Base-by-base conservation (phyloP, 179 eudicot species). In the Amaranthus tricolor region DNA sequence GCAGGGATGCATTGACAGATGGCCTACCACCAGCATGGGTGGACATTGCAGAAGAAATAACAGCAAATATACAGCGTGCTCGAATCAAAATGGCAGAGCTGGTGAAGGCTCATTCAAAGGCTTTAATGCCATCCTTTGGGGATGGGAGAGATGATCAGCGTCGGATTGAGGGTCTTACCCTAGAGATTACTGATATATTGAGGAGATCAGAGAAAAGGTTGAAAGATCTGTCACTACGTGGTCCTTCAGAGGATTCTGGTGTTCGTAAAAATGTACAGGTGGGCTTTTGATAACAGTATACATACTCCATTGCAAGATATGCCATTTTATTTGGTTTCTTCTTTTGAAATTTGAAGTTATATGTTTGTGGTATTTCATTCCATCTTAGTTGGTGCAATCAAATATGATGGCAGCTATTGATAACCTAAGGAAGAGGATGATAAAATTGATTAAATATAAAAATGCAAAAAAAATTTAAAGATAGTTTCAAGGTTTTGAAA, bases 261-360 rank as follows among this genome's bases (percentile, higher is more conserved):
- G 81, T 95, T 58, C 87, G 95, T 73, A 92, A 88, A 83, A 94
- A 94, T 88, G 98, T 94, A 73, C 97, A 94, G 97, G 98, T 94
- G 55, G 48, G 81, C 69, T 62, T 44, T 74, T 57, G 40, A 16
- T 74, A 66, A 24, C 63, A n/a, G 58, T 20, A 15, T n/a, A 17
- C 43, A 51, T 51, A 17, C 9, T 56, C 7, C 31, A 47, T 70
- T 44, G n/a, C 31, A 59, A 15, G 21, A 44, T 55, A 76, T 47
- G 60, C 57, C 62, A 15, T 70, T 45, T 61, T 45, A n/a, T 48
- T 24, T 55, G 0, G 43, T 54, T 51, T 21, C 15, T 24, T 57
- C 9, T 20, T 45, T 44, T 54, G 13, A n/a, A 43, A n/a, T 51
- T 20, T 17, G 55, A 43, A 49, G 6, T 17, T 54, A 9, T 54